A percentile compares a stretch with the other conserved stretches of the same genome.
These are phyloP conservation scores for Pyrus communis DNA, from an alignment of 306 rosid genomes.

Conservation along the genomic window DNA sequence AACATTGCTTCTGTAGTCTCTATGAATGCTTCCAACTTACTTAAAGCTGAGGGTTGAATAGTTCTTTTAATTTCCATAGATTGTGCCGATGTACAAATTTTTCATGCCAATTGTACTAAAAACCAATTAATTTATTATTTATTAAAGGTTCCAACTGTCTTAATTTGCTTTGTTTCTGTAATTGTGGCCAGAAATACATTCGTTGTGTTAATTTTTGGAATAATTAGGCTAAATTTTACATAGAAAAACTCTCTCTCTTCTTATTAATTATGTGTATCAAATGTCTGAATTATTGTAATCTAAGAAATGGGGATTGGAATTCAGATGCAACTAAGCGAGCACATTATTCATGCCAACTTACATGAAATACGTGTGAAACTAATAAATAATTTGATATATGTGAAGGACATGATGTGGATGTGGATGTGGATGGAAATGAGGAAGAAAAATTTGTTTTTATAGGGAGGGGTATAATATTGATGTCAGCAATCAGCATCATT, in stretches of 20 bases:
- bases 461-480: neutral
- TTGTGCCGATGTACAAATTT: neutral
- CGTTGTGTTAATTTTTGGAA: neutral
- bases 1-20: conserved; percentile 11
- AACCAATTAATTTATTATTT: neutral
- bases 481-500: neutral
- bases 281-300: neutral
- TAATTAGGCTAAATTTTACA: neutral
- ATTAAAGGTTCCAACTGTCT: neutral
- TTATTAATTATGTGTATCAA: neutral
- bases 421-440: neutral
- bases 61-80: neutral
- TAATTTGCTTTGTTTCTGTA: neutral
- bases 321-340: neutral
- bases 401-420: neutral
- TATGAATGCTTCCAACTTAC: conserved; percentile 24
- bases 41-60: conserved; percentile 9
- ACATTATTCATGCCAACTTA: neutral
- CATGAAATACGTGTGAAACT: neutral
- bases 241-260: neutral
- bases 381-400: neutral
- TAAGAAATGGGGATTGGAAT: too few relatives aligned
- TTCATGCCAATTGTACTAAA: neutral
- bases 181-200: neutral
- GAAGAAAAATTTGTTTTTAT: neutral